Evolutionary conservation across 495 filamentous ascomycete genomes (phyloP).

Genomic region (Corynascus novoguineensis): DNA sequence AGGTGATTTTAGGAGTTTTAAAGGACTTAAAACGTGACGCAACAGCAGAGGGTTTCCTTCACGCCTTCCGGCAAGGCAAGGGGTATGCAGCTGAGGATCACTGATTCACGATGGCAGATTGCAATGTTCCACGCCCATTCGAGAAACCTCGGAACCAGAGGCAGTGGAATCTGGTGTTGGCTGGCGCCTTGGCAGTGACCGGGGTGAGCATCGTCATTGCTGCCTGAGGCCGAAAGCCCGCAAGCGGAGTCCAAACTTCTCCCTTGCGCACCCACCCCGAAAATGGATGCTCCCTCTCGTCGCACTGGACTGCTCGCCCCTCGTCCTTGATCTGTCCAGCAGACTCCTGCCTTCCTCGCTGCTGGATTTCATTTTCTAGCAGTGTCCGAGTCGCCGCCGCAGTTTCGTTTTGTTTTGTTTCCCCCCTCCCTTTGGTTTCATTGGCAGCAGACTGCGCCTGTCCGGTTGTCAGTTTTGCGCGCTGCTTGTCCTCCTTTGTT

Average conservation of each 20-base stretch:
- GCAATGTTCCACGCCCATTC: constrained; percentile 1
- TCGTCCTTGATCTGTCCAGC: constrained; percentile 16
- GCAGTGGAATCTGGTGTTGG: background rate
- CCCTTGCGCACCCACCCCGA: background rate
- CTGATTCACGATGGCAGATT: background rate
- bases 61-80: too few relatives aligned
- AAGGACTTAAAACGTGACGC: too few relatives aligned
- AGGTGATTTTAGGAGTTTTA: too few relatives aligned
- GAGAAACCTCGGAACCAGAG: constrained; percentile 2
- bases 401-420: constrained; percentile 4
- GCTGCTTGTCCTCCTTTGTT: constrained; percentile 14
- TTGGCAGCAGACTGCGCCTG: constrained; percentile 9
- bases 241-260: background rate
- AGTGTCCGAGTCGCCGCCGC: constrained; percentile 5
- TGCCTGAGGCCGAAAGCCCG: background rate
- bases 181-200: constrained; percentile 2
- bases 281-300: constrained; percentile 1
- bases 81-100: too few relatives aligned
- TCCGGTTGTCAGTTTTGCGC: constrained; percentile 2
- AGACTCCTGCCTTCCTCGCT: constrained; percentile 23
- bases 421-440: too few relatives aligned
- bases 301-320: background rate
- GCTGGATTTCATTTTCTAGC: constrained; percentile 18
- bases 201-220: background rate
- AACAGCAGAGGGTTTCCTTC: too few relatives aligned